A percentile compares a stretch with the other conserved stretches of the same genome.
phyloP scores from a whole-genome alignment of 2,329 filamentous ascomycete genomes.

The Byssochlamys sp. region DNA sequence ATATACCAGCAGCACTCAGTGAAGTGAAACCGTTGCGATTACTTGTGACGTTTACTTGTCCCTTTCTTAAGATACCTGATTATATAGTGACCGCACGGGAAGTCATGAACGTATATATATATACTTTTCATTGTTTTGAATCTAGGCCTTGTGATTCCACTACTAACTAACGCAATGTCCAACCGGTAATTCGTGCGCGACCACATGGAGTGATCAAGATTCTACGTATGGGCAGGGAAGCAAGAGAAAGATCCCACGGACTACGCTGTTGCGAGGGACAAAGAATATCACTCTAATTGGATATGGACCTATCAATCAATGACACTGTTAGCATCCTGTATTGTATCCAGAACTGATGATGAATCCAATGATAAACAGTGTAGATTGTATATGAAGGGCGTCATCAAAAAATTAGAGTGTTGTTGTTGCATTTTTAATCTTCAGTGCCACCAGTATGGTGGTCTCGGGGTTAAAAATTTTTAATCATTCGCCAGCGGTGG shows the following conservation, averaged over 20 bases:
- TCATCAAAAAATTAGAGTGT: constrained; percentile 69
- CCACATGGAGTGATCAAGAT: background rate
- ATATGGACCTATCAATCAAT: background rate
- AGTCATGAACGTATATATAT: background rate
- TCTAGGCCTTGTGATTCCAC: background rate
- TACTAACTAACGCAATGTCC: background rate
- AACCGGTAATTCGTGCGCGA: background rate
- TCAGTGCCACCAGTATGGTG: constrained; percentile 37
- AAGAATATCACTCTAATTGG: background rate
- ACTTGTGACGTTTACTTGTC: background rate
- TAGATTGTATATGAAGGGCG: constrained; percentile 13
- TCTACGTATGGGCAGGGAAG: background rate
- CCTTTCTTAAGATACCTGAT: background rate
- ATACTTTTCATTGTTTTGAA: background rate
- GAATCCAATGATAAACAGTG: background rate
- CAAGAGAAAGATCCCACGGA: background rate
- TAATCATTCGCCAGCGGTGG: constrained; percentile 46
- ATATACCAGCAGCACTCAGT: background rate
- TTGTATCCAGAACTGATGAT: background rate
- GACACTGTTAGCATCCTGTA: background rate
- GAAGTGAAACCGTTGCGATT: background rate
- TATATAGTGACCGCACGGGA: background rate
- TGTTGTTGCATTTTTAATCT: constrained; percentile 52
- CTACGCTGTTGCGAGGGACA: background rate
- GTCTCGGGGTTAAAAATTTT: constrained; percentile 57